phyloP scores from a whole-genome alignment of 768 basidiomycete genomes.

The Termitomyces sp. region DNA sequence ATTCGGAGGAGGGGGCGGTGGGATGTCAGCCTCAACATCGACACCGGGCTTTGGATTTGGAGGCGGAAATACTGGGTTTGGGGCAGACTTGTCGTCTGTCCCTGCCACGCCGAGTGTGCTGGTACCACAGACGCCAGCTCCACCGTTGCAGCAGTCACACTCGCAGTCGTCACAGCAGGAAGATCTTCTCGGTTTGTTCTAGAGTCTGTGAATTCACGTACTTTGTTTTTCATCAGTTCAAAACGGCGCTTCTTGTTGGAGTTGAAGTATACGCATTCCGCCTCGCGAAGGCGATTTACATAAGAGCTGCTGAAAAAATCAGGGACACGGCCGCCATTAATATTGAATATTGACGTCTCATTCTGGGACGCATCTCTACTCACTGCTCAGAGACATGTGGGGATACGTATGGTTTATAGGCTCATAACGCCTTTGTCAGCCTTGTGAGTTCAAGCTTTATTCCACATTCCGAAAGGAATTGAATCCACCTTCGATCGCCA shows the following conservation, averaged over 20 bases:
- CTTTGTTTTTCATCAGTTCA: not conserved
- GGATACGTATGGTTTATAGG: too few species aligned
- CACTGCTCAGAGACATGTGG: too few species aligned
- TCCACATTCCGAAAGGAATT: not conserved
- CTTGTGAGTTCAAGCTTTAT: not conserved
- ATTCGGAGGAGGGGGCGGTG: constrained; percentile 58
- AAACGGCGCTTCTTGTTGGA: not conserved
- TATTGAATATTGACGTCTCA: too few species aligned
- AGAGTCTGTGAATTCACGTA: constrained; percentile 17
- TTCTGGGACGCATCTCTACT: too few species aligned
- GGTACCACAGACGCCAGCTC: constrained; percentile 17
- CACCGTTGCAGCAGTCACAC: constrained; percentile 24
- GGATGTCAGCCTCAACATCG: constrained; percentile 23
- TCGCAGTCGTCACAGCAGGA: constrained; percentile 39
- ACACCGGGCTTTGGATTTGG: constrained; percentile 22
- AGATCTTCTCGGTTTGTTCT: constrained; percentile 54
- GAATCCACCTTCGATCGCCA: not conserved
- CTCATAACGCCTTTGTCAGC: not conserved
- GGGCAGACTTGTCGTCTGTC: constrained; percentile 26
- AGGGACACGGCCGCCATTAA: too few species aligned
- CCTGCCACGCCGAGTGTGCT: constrained; percentile 25
- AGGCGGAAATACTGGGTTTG: constrained; percentile 21
- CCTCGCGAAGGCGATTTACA: not conserved
- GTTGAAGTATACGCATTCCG: not conserved
- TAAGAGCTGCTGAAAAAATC: not conserved